Base-by-base conservation (phyloP, 2,329 filamentous ascomycete genomes). In the Dactylellina drechsleri region DNA sequence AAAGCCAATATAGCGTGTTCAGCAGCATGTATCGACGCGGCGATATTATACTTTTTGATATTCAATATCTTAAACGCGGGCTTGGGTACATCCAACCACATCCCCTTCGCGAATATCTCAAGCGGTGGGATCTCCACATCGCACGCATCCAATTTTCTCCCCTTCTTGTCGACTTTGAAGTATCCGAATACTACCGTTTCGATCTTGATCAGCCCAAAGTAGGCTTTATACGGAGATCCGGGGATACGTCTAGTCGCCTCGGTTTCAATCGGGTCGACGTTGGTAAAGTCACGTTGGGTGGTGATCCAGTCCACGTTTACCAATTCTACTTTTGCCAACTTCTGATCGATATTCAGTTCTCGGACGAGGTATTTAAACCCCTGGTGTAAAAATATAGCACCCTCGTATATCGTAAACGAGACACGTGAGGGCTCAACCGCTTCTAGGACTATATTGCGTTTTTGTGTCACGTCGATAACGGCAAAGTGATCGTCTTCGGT, bases 271-370 rank as follows among this genome's bases (percentile, higher is more conserved):
- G 95, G 93, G 81, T 98, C 95, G 68, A 98, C 90, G 80, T 98
- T 93, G 0, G 93, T 98, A 81, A 88, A 97, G 81, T 98, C 94
- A 52, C 95, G 89, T 81, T 97, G 94, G 80, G 90, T 88, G 0
- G 95, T 99, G 0, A 90, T 96, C 93, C 93, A 99, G 80, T 97
- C 92, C 28, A 98, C 93, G 77, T 91, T 91, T 58, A 97, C 94
- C 73, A 88, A 88, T 82, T 95, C 90, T 2, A 99, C 95, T 77
- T 91, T 91, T 3, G 95, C 95, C 78, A 97, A 89, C 80, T 89
- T 90, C 75, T 87, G 87, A 40, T 95, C 92, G 0, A 91, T 90
- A 50, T 68, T 72, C 80, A 98, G 93, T 79, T 98, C 93, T 78
- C 92, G 91, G 61, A 99, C 92, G 1, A 98, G 86, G 80, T 97